These are phyloP conservation scores for Puccinia horiana DNA, from an alignment of 1,284 basidiomycete genomes.

Conservation along the genomic window DNA sequence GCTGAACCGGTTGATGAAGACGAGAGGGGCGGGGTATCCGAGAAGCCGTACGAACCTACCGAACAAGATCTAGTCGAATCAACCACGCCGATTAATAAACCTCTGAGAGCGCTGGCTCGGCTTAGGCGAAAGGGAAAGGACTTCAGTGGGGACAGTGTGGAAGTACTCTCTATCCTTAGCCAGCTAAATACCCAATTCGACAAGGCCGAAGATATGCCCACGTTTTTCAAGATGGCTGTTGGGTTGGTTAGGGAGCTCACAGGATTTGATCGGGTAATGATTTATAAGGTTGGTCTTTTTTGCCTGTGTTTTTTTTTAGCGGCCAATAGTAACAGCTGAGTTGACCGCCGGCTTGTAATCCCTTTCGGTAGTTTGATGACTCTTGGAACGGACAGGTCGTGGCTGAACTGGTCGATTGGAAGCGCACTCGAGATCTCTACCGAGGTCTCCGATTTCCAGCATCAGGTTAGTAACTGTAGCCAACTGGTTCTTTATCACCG, in stretches of 20 bases:
- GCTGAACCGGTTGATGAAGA: slow-evolving; percentile 37
- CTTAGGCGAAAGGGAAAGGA: slow-evolving; percentile 59
- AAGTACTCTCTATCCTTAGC: slow-evolving; percentile 75
- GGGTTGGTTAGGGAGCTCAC: slow-evolving; percentile 80
- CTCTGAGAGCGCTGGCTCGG: slow-evolving; percentile 72
- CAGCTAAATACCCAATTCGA: slow-evolving; percentile 84
- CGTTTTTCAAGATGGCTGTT: slow-evolving; percentile 75
- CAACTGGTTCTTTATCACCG: not conserved
- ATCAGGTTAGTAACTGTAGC: slow-evolving; percentile 51
- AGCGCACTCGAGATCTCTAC: slow-evolving; percentile 75
- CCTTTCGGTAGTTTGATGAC: slow-evolving; percentile 59
- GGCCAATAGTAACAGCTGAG: not conserved
- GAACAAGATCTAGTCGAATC: slow-evolving; percentile 68
- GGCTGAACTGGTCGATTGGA: slow-evolving; percentile 80
- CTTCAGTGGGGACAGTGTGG: slow-evolving; percentile 68
- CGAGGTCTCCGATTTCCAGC: slow-evolving; percentile 71
- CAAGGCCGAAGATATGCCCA: slow-evolving; percentile 69
- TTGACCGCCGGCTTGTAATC: no score
- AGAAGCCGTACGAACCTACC: slow-evolving; percentile 51
- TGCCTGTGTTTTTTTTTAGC: not conserved
- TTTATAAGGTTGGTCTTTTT: slow-evolving; percentile 70
- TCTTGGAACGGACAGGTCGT: slow-evolving; percentile 70
- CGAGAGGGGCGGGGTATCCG: slow-evolving; percentile 46
- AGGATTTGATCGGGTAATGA: slow-evolving; percentile 79
- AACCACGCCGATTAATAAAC: slow-evolving; percentile 72